phyloP scores from a whole-genome alignment of 306 rosid genomes.

The Cucurbita maxima region DNA sequence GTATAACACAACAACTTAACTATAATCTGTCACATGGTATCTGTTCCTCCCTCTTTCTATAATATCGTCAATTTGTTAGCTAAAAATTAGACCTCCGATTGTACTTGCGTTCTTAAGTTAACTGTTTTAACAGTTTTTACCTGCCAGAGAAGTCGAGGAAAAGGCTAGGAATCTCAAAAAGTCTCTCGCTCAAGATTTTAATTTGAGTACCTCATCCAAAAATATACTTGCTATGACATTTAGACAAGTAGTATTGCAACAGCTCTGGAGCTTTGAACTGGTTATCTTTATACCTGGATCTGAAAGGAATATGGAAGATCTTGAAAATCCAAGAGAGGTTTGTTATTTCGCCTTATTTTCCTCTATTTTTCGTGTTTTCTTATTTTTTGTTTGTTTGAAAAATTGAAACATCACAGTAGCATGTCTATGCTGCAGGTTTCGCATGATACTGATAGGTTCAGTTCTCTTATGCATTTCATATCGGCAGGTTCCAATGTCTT shows the following conservation, averaged over 20 bases:
- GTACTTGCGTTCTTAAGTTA: neutral
- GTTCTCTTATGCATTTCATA: slow-evolving; percentile 86
- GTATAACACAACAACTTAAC: neutral
- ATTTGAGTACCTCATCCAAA: slow-evolving; percentile 32
- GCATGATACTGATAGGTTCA: slow-evolving; percentile 73
- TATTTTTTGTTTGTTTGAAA: slow-evolving; percentile 7
- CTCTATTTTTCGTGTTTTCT: slow-evolving; percentile 4
- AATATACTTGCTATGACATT: slow-evolving; percentile 79
- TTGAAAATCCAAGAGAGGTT: slow-evolving; percentile 79
- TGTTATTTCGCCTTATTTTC: slow-evolving; percentile 10
- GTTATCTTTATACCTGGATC: slow-evolving; percentile 56
- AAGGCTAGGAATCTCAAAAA: slow-evolving; percentile 59
- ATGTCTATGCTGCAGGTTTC: slow-evolving; percentile 75
- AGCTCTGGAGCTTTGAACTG: slow-evolving; percentile 65
- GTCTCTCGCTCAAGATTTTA: slow-evolving; percentile 39
- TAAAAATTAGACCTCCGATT: neutral
- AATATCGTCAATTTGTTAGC: neutral
- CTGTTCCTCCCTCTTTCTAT: neutral
- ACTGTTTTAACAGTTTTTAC: slow-evolving; percentile 54
- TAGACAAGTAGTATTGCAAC: slow-evolving; percentile 79
- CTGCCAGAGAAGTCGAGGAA: slow-evolving; percentile 61
- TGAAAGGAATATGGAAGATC: slow-evolving; percentile 68
- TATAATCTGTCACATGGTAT: neutral
- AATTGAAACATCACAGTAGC: slow-evolving; percentile 44
- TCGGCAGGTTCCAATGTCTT: slow-evolving; percentile 76